Base-by-base conservation (phyloP, 441 rosid species). In the Gossypium gossypioides region DNA sequence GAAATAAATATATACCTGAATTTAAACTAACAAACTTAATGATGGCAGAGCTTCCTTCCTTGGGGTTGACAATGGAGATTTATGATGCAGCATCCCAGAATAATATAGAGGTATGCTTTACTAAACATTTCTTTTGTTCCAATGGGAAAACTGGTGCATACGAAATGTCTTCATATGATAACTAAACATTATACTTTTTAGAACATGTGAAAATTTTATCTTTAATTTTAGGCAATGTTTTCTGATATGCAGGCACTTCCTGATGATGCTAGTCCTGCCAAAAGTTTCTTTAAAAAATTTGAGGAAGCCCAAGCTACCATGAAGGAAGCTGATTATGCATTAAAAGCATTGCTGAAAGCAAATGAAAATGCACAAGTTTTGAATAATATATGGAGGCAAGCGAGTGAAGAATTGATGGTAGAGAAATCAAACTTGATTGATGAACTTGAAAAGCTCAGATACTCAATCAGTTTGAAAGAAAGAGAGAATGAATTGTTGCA, bases 271-370 rank as follows among this genome's bases (percentile, higher is more conserved):
- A 78, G 64, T 79, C 84, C 74, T 74, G 84, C 77, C 51, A 68
- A 76, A 80, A 76, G 78, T 55, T 89, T 90, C 90, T 81, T 86
- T n/a, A 75, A 77, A 54, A 88, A 84, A 67, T 86, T 87, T 84
- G 90, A 89, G 79, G 91, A 84, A 79, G 87, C 89, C 75, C 86
- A 76, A 81, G 84, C 80, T 69, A 85, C 89, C 78, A 88, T 93
- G 86, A 83, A 77, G 76, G 97, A 93, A 82, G 96, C 96, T 82
- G 93, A 89, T 81, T 73, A 76, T 67, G 81, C 86, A 84, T 76
- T 91, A 77, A 86, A 85, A 72, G 89, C 84, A 61, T 78, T 90
- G 84, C 79, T 88, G 71, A 84, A 82, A 74, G 95, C 81, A 79
- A 91, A 89, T 69, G 87, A 84, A 82, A 83, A 81, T 57, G 84